Evolutionary conservation across 805 yeast species (phyloP).

Genomic region (Lachancea lanzarotensis): DNA sequence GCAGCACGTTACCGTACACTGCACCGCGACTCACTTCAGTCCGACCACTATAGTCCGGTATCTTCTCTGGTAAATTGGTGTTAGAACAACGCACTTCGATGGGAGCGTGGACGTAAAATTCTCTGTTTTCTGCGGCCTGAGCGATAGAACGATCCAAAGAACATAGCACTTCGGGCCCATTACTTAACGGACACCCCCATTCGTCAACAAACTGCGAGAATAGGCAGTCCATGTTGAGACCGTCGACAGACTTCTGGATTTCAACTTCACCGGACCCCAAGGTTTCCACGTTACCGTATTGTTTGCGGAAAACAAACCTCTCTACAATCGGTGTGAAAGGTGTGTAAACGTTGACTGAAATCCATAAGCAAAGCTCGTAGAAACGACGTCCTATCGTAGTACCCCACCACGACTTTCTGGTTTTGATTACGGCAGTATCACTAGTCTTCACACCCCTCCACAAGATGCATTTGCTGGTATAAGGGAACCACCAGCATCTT

Average conservation of each 20-base stretch:
- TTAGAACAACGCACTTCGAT: slow-evolving; percentile 92
- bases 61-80: slow-evolving; percentile 45
- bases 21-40: slow-evolving; percentile 61
- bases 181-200: slow-evolving; percentile 88
- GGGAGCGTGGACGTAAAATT: slow-evolving; percentile 88
- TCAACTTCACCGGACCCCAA: slow-evolving; percentile 53
- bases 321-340: slow-evolving; percentile 80
- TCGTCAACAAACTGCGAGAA: slow-evolving; percentile 92
- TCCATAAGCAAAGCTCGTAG: slow-evolving; percentile 73
- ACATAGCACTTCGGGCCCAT: slow-evolving; percentile 66
- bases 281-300: slow-evolving; percentile 71
- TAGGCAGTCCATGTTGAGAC: slow-evolving; percentile 90
- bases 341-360: slow-evolving; percentile 68
- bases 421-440: slow-evolving; percentile 49
- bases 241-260: slow-evolving; percentile 76
- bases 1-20: slow-evolving; percentile 71
- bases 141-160: slow-evolving; percentile 57
- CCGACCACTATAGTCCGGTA: slow-evolving; percentile 47
- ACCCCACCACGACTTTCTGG: slow-evolving; percentile 81
- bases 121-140: slow-evolving; percentile 51
- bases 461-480: slow-evolving; percentile 72
- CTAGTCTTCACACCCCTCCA: slow-evolving; percentile 85
- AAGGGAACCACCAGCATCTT: slow-evolving; percentile 98
- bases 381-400: slow-evolving; percentile 69
- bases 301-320: slow-evolving; percentile 75